A percentile compares a stretch with the other conserved stretches of the same genome.
phyloP scores from a whole-genome alignment of 208 protist genomes.

The Leishmania tarentolae region DNA sequence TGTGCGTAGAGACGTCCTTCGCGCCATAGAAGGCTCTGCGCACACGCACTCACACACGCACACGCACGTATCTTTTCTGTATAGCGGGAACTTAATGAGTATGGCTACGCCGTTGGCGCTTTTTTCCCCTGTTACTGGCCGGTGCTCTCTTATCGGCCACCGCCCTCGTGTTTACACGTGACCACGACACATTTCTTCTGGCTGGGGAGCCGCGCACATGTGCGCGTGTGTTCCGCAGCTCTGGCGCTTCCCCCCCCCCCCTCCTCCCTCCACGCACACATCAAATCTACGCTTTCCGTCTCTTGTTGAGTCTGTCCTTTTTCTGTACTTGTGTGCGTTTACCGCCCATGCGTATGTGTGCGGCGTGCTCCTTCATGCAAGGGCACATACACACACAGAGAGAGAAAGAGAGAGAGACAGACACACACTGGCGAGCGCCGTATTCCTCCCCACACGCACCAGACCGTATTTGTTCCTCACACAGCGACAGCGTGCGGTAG shows the following conservation, averaged over 20 bases:
- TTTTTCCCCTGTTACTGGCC: neutral
- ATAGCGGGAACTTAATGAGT: neutral
- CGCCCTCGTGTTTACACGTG: neutral
- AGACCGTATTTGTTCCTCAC: neutral
- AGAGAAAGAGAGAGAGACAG: no score
- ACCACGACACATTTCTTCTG: neutral
- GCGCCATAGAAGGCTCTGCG: no score
- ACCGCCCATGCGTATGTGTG: neutral
- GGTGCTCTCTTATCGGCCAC: neutral
- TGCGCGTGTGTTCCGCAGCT: neutral
- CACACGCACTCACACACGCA: neutral
- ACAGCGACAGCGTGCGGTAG: neutral
- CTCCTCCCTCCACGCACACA: neutral
- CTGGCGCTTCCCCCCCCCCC: no score
- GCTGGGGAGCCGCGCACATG: neutral
- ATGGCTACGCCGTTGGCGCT: neutral
- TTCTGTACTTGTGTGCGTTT: neutral
- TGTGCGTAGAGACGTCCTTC: neutral
- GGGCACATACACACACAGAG: neutral
- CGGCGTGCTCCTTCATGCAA: neutral
- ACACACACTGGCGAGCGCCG: neutral
- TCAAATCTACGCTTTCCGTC: neutral
- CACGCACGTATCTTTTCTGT: neutral
- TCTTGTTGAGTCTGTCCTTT: neutral
- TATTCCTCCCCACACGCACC: neutral